Base-by-base conservation (phyloP, 208 protist genomes). In the Leishmania lainsoni region DNA sequence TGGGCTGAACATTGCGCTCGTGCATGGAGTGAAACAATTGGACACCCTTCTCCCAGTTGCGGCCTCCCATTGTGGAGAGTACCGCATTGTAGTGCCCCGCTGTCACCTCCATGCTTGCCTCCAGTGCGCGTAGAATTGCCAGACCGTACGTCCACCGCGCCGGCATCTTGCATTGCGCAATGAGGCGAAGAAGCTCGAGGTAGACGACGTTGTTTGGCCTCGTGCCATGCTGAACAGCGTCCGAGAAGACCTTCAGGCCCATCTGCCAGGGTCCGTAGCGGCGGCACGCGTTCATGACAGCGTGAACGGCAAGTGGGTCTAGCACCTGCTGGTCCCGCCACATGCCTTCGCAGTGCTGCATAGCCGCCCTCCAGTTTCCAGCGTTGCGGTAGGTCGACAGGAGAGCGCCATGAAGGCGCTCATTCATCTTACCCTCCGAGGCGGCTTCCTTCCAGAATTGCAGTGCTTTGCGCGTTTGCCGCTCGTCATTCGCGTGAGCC, bases 21-120 rank as follows among this genome's bases (percentile, higher is more conserved):
- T 94, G 90, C 94, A 98, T 98, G 4, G 79, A 29, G 56, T 95
- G 83, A 79, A 92, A 98, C 35, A 97, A 80, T 58, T 77, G 63
- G 9, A 95, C 81, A 32, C 89, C 92, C 76, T 91, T 89, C 72
- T 84, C 71, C 92, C 90, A 96, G 39, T 75, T 76, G 0, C 78
- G 75, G 35, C 90, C 90, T 4, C 88, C 85, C 84, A 98, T 85
- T 59, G 92, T 94, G 32, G 87, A 71, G 17, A 98, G 79, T 16
- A 90, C 90, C 17, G 94, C 89, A 83, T 98, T 98, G 84, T 93
- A 98, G 80, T 94, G 91, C 22, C 94, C 94, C 26, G 93, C 94
- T 3, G 93, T 98, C 49, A 93, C 68, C 52, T 96, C 93, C 14
- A 92, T 77, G 42, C 85, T 90, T 10, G 87, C 90, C 45, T 90